These are phyloP conservation scores for Coelastrella sp. DNA, from an alignment of 139 green algal species.

Conservation along the genomic window DNA sequence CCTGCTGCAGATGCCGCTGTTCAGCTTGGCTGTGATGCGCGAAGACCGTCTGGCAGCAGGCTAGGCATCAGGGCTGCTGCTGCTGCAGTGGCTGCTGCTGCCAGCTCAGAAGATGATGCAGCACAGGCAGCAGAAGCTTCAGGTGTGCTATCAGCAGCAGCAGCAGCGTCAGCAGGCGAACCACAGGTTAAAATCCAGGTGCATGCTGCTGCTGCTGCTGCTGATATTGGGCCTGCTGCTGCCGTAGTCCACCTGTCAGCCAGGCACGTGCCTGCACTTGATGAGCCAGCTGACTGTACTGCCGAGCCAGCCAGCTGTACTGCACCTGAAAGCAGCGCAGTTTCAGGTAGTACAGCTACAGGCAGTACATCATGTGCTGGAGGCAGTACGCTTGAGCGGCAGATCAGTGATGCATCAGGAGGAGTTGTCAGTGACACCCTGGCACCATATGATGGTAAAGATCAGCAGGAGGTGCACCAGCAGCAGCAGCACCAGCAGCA, in stretches of 20 bases:
- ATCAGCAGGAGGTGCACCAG: not conserved
- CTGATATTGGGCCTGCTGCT: not conserved
- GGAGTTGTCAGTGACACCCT: not conserved
- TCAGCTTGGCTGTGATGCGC: not conserved
- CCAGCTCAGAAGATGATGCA: not conserved
- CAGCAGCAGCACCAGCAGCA: not conserved
- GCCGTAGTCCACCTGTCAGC: not conserved
- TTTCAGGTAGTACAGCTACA: not conserved
- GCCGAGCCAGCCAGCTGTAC: too few relatives aligned
- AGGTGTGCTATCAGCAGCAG: not conserved
- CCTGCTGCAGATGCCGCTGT: not conserved
- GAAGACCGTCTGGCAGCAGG: not conserved
- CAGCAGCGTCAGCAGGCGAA: not conserved
- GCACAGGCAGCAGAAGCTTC: not conserved
- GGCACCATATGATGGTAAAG: not conserved
- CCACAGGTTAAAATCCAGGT: not conserved
- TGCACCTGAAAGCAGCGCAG: not conserved
- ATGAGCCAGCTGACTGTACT: too few relatives aligned
- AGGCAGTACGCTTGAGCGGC: not conserved
- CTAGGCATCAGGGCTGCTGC: not conserved
- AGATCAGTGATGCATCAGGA: conserved; percentile 7
- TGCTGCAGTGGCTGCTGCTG: not conserved
- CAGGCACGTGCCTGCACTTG: too few relatives aligned
- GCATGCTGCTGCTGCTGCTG: not conserved
- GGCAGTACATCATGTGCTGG: not conserved